Evolutionary conservation across 2,329 filamentous ascomycete species (phyloP), one percentile per base, ranked within the genome.

Genomic region (Gaeumannomyces sp.): DNA sequence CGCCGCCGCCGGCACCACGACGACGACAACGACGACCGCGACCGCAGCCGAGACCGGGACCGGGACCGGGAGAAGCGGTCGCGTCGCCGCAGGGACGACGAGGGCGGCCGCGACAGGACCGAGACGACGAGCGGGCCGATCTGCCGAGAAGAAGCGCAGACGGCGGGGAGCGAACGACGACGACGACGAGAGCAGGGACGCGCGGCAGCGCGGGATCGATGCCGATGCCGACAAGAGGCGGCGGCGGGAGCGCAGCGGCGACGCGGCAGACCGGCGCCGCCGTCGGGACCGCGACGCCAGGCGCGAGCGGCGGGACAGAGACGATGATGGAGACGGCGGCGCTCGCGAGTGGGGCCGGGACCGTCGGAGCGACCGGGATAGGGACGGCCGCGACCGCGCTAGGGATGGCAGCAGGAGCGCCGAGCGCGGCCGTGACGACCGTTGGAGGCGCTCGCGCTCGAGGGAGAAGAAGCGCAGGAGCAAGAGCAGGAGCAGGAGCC

Each of bases 1-100:
- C 77, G 78, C 35, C 78, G 77, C 57, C 82, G 82, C 64, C 77
- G 78, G 63, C 77, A 79, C 53, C 22, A 25, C 16, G 62, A 73
- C 69, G 60, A 71, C 71, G 60, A 72, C 75, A 71, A 68, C 29
- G 68, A 69, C 27, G 70, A 72, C 33, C 72, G 71, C 6, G 58
- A 11, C 16, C 16, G 16, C 38, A 35, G 33, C 33, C 33, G 33
- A 4, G 16, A 45, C 38, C 3, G 16, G 3, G 38, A 45, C 5
- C 3, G 22, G 5, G 38, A 45, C 8, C 45, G 35, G 35, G 35
- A 16, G 45, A 38, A 38, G 45, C 45, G 45, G 45, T 10, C 45
- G 45, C 45, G 13, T 8, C 45, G 22, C 45, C 45, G 45, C 45
- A 19, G 45, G 45, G 22, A 53, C 19, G 45, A 53, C 1, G 19